A percentile compares a stretch with the other conserved stretches of the same genome.
Conservation (phyloP, 371 early-diverging fungal species). For the Mucor ambiguus region DNA sequence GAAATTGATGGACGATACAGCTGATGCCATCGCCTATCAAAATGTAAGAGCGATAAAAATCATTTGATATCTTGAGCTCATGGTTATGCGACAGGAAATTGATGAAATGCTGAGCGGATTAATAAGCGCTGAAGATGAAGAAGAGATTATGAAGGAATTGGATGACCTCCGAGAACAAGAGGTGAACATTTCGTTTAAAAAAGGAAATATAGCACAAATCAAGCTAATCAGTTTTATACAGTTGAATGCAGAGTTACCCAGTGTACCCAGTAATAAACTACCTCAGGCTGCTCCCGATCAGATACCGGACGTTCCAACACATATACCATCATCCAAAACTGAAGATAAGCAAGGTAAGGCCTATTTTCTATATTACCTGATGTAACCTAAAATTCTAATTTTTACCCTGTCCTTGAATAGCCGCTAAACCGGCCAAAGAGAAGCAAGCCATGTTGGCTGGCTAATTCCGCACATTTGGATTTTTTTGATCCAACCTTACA, state of each 20-base stretch:
- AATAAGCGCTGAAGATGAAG: constrained; percentile 83
- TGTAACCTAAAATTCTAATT: neutral
- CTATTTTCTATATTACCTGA: neutral
- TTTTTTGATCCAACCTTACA: neutral
- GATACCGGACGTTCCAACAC: constrained; percentile 12
- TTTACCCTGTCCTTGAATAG: constrained; percentile 1
- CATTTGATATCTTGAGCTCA: constrained; percentile 11
- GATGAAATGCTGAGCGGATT: constrained; percentile 73
- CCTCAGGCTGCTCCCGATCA: constrained; percentile 30
- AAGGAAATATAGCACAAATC: constrained; percentile 1
- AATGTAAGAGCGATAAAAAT: constrained; percentile 50
- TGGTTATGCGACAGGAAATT: constrained; percentile 62
- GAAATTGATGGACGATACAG: constrained; percentile 93
- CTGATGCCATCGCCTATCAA: constrained; percentile 95
- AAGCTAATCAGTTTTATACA: constrained; percentile 3
- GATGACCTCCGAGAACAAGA: constrained; percentile 59
- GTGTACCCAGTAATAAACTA: constrained; percentile 32
- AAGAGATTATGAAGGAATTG: constrained; percentile 81
- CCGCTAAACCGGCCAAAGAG: constrained; percentile 15
- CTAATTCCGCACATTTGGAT: neutral
- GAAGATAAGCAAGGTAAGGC: constrained; percentile 11
- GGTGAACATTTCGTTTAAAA: constrained; percentile 21
- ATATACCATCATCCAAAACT: neutral
- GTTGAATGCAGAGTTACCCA: constrained; percentile 41
- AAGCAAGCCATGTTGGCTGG: constrained; percentile 28